Percentiles rank a stretch among this genome's conserved stretches.
phyloP scores from a whole-genome alignment of 1,139 yeast genomes.

The Yamadazyma mexicana region DNA sequence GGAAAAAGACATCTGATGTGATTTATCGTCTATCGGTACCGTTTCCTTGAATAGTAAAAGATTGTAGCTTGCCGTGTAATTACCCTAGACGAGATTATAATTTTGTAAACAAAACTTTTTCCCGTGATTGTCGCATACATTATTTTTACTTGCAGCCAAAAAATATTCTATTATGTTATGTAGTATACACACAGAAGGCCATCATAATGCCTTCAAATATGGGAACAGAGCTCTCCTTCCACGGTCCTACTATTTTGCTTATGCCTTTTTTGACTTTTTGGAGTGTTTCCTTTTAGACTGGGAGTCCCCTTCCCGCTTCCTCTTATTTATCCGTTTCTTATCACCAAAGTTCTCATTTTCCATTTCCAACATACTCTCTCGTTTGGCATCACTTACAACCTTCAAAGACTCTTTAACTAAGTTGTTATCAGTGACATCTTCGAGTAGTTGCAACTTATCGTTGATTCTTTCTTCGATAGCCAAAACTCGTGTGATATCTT shows the following conservation, averaged over 20 bases:
- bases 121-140: background rate
- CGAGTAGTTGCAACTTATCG: constrained; percentile 72
- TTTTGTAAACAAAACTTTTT: too few relatives aligned
- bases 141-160: too few relatives aligned
- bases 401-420: constrained; percentile 72
- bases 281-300: constrained; percentile 3
- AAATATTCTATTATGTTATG: too few relatives aligned
- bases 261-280: background rate
- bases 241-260: too few relatives aligned
- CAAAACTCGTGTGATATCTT: constrained; percentile 77
- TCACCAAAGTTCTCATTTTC: constrained; percentile 88
- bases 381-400: constrained; percentile 74
- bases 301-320: constrained; percentile 24
- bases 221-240: too few relatives aligned
- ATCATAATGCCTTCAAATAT: background rate
- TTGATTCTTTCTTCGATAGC: constrained; percentile 86
- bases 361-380: constrained; percentile 92
- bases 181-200: too few relatives aligned
- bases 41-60: background rate
- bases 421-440: constrained; percentile 68
- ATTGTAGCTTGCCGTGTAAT: too few relatives aligned
- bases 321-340: constrained; percentile 54
- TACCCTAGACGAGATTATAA: constrained; percentile 5
- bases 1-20: constrained; percentile 7
- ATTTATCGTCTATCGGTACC: background rate